These are phyloP conservation scores for Thalia dealbata DNA, from an alignment of 176 grass and related monocot genomes.

Conservation along the genomic window DNA sequence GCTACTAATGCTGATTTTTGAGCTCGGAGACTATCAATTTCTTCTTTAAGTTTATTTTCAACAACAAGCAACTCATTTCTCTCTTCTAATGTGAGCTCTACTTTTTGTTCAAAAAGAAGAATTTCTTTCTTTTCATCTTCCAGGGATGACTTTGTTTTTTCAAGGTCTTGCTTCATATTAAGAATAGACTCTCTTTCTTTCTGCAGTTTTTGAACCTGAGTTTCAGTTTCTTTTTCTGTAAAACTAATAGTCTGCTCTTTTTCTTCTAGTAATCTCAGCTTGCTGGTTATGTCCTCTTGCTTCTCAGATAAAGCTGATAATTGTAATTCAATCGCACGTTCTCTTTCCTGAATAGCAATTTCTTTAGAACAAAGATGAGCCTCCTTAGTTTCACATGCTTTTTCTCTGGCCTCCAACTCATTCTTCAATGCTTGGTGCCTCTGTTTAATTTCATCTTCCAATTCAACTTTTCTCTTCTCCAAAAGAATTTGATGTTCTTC, in stretches of 20 bases:
- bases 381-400: slow-evolving; percentile 40
- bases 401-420: slow-evolving; percentile 32
- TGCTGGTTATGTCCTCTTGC: slow-evolving; percentile 41
- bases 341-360: slow-evolving; percentile 26
- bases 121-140: slow-evolving; percentile 55
- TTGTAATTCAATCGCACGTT: slow-evolving; percentile 26
- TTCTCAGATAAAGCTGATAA: slow-evolving; percentile 40
- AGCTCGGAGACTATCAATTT: slow-evolving; percentile 87
- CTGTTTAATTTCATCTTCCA: slow-evolving; percentile 56
- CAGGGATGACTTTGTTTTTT: slow-evolving; percentile 46
- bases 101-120: slow-evolving; percentile 34
- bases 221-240: slow-evolving; percentile 22
- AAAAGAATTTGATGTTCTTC: slow-evolving; percentile 45
- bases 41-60: slow-evolving; percentile 78
- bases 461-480: slow-evolving; percentile 43
- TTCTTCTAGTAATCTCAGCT: slow-evolving; percentile 44
- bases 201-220: slow-evolving; percentile 26
- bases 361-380: slow-evolving; percentile 36
- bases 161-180: slow-evolving; percentile 52
- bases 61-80: slow-evolving; percentile 45
- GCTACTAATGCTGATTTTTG: slow-evolving; percentile 50
- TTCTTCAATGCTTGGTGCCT: slow-evolving; percentile 35
- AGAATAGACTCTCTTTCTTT: slow-evolving; percentile 48
- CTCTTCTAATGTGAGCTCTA: slow-evolving; percentile 63
- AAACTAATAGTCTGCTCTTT: slow-evolving; percentile 32